A percentile compares a stretch with the other conserved stretches of the same genome.
These are phyloP conservation scores for Phytopythium aichiense DNA, from an alignment of 352 stramenopile species.

Conservation along the genomic window DNA sequence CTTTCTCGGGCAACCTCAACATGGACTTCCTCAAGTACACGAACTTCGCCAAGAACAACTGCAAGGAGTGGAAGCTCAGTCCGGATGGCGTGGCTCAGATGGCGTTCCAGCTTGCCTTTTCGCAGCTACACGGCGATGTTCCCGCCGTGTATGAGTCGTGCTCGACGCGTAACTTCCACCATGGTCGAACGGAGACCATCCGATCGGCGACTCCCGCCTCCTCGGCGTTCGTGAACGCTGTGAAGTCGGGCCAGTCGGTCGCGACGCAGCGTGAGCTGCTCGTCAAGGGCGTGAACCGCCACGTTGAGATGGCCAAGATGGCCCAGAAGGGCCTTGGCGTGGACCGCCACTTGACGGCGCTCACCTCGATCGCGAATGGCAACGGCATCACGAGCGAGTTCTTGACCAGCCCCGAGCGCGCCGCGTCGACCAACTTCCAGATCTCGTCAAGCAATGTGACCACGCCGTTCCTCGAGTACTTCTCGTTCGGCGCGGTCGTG, in stretches of 20 bases:
- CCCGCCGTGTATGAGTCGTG: slow-evolving; percentile 91
- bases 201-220: slow-evolving; percentile 75
- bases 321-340: slow-evolving; percentile 84
- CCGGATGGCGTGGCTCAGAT: slow-evolving; percentile 91
- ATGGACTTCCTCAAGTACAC: slow-evolving; percentile 82
- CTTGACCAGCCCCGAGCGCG: slow-evolving; percentile 70
- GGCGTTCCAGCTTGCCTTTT: slow-evolving; percentile 90
- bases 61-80: slow-evolving; percentile 90
- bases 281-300: slow-evolving; percentile 66
- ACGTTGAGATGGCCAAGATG: slow-evolving; percentile 89
- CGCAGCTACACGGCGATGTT: slow-evolving; percentile 66
- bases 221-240: slow-evolving; percentile 62
- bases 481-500: slow-evolving; percentile 87
- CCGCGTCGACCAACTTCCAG: slow-evolving; percentile 82
- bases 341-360: slow-evolving; percentile 83
- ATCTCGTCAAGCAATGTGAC: slow-evolving; percentile 92
- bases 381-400: slow-evolving; percentile 68
- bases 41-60: slow-evolving; percentile 88
- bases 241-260: slow-evolving; percentile 34
- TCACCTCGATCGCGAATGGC: slow-evolving; percentile 69
- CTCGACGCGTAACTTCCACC: slow-evolving; percentile 88
- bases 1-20: slow-evolving; percentile 63
- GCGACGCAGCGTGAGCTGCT: slow-evolving; percentile 61
- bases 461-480: slow-evolving; percentile 85
- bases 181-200: slow-evolving; percentile 92